phyloP scores from a whole-genome alignment of 768 basidiomycete genomes.

The Lyophyllum semitale region DNA sequence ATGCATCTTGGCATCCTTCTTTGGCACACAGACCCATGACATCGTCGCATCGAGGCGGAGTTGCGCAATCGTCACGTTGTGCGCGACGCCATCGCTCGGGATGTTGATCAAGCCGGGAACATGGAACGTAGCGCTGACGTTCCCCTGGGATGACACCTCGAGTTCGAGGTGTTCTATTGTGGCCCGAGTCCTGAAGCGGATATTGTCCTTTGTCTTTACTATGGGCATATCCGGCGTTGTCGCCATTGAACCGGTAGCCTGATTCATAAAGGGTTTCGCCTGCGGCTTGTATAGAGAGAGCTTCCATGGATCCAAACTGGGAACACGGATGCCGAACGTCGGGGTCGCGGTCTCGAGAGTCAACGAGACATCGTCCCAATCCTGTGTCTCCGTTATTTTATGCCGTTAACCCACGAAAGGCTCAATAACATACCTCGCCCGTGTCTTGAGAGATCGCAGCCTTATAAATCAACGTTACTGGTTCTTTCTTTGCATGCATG shows the following conservation, averaged over 20 bases:
- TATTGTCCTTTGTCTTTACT: no score
- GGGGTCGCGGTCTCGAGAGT: slow-evolving; percentile 46
- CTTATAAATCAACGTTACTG: slow-evolving; percentile 39
- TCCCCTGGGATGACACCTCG: slow-evolving; percentile 15
- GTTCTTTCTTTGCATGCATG: slow-evolving; percentile 32
- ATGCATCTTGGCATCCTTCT: slow-evolving; percentile 23
- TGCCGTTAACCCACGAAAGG: background rate
- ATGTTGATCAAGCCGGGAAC: slow-evolving; percentile 25
- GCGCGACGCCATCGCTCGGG: slow-evolving; percentile 23
- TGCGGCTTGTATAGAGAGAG: slow-evolving; percentile 21
- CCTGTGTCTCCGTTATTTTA: slow-evolving; percentile 20
- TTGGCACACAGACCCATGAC: slow-evolving; percentile 29
- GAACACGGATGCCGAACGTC: slow-evolving; percentile 39
- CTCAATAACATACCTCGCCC: slow-evolving; percentile 34
- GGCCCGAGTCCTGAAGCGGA: background rate
- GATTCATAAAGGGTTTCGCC: no score
- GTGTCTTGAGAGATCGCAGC: slow-evolving; percentile 40
- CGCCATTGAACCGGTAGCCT: background rate
- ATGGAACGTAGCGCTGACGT: slow-evolving; percentile 27
- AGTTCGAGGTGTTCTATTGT: background rate
- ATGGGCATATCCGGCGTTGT: background rate
- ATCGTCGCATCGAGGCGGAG: slow-evolving; percentile 21
- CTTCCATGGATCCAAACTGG: slow-evolving; percentile 38
- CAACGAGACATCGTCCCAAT: slow-evolving; percentile 43
- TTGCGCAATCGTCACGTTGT: slow-evolving; percentile 28